Base-by-base conservation (phyloP, 306 rosid species). In the Fragaria iinumae region DNA sequence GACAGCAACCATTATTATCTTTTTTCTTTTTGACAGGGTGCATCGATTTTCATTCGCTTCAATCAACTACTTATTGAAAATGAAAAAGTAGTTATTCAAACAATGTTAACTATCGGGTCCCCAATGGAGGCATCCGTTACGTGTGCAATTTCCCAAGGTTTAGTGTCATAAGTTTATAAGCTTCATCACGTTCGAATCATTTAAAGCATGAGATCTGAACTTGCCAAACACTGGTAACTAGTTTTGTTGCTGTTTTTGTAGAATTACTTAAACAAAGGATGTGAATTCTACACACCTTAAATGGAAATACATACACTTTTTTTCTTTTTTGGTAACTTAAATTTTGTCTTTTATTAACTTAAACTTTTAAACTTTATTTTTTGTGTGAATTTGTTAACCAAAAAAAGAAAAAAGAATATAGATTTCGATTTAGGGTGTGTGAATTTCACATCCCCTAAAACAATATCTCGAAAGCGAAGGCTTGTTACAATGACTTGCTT, bases 91-190 rank as follows among this genome's bases (percentile, higher is more conserved):
- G 55, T 18, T 49, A 16, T 16, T 49, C n/a, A 5, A 49, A 49
- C 7, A 49, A 17, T 36, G 53, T 48, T 1, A 49, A 49, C 14
- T 49, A 6, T 39, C 5, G 6, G 55, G n/a, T 14, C 55, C 55
- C 8, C 2, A 49, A 49, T 5, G 17, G n/a, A 49, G 55, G 55
- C 55, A 16, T 73, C 50, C 74, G 2, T 82, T 89, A 59, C 89
- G 90, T 89, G 82, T 79, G 68, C 84, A 84, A 55, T 80, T 83
- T 60, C 77, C 82, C 59, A n/a, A 53, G 23, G 59, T 52, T 52
- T 20, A 53, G 4, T 53, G 25, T 53, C 59, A 18, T 20, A 53
- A 20, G 10, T 53, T 20, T 53, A 8, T 20, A 3, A 6, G 4
- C 2, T 53, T 53, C 59, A 53, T 53, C 25, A 20, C 6, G 18